Percentiles rank a stretch among this genome's conserved stretches.
Conservation (phyloP, 2,329 filamentous ascomycete genomes). For the Trichothecium roseum region DNA sequence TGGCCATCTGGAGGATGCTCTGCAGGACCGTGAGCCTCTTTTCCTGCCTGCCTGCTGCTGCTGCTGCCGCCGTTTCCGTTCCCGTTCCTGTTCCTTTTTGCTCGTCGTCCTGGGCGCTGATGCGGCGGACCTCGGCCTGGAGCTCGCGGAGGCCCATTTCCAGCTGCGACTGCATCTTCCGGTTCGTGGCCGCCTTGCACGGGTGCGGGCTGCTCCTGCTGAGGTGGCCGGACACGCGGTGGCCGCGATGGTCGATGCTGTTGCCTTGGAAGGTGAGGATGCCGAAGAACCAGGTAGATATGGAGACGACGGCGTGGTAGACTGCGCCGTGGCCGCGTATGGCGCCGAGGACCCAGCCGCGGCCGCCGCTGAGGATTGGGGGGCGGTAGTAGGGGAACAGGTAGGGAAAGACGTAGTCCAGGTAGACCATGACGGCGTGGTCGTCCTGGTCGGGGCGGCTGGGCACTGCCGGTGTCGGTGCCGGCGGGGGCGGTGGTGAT, state of each 20-base stretch:
- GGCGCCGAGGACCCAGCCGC: slow-evolving; percentile 48
- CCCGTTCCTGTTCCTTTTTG: too few species aligned
- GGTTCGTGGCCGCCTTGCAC: slow-evolving; percentile 12
- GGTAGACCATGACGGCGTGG: slow-evolving; percentile 44
- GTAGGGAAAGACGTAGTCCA: slow-evolving; percentile 52
- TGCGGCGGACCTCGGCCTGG: slow-evolving; percentile 27
- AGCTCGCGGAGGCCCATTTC: slow-evolving; percentile 33
- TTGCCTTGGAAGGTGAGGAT: slow-evolving; percentile 20
- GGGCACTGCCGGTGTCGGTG: not conserved
- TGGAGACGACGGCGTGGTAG: slow-evolving; percentile 45
- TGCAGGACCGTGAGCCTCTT: slow-evolving; percentile 34
- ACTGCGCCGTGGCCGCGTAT: slow-evolving; percentile 46
- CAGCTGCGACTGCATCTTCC: slow-evolving; percentile 31
- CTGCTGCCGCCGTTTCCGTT: too few species aligned
- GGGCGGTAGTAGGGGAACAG: slow-evolving; percentile 54
- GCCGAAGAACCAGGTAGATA: slow-evolving; percentile 47
- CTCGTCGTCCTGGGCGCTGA: slow-evolving; percentile 19
- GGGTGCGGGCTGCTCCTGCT: not conserved
- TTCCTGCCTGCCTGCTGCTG: too few species aligned
- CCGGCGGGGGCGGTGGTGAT: slow-evolving; percentile 1
- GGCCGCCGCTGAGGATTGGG: slow-evolving; percentile 41
- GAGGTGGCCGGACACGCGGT: not conserved
- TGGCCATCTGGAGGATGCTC: slow-evolving; percentile 41
- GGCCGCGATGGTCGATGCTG: slow-evolving; percentile 8
- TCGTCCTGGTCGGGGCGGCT: slow-evolving; percentile 18